Evolutionary conservation across 352 stramenopile species (phyloP).

Genomic region (Phytopythium vexans): DNA sequence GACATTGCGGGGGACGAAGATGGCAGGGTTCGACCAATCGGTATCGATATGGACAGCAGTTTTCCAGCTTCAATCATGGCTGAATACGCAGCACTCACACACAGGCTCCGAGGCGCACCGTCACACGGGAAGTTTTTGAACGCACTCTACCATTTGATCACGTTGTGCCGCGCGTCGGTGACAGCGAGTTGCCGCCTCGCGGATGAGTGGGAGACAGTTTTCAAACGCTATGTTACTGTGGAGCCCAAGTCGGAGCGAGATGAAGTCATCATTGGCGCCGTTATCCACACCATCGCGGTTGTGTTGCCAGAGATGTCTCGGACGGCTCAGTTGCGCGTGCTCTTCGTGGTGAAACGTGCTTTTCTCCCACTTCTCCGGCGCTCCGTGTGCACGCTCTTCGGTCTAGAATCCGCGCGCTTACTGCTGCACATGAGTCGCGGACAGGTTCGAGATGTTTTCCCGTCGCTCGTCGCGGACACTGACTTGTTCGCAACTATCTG

Average conservation of each 20-base stretch:
- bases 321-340: slow-evolving; percentile 34
- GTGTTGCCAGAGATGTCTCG: slow-evolving; percentile 32
- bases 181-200: slow-evolving; percentile 22
- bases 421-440: slow-evolving; percentile 47
- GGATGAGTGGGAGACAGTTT: slow-evolving; percentile 37
- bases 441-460: slow-evolving; percentile 44
- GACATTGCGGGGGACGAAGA: too few relatives aligned
- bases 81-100: slow-evolving; percentile 25
- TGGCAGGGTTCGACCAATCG: too few relatives aligned
- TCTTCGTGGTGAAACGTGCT: slow-evolving; percentile 48
- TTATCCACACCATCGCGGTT: slow-evolving; percentile 33
- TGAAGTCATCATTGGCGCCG: slow-evolving; percentile 44
- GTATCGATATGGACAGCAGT: background rate
- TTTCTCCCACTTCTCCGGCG: slow-evolving; percentile 45
- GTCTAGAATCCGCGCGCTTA: slow-evolving; percentile 36
- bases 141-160: slow-evolving; percentile 52
- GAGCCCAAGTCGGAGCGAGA: slow-evolving; percentile 46
- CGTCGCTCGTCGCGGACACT: slow-evolving; percentile 56
- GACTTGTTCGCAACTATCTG: slow-evolving; percentile 46
- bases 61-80: background rate
- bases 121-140: slow-evolving; percentile 69
- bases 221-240: slow-evolving; percentile 38
- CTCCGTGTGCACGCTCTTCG: slow-evolving; percentile 24
- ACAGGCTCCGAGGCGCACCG: slow-evolving; percentile 31
- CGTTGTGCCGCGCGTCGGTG: slow-evolving; percentile 22